Evolutionary conservation across 371 early-diverging fungal species (phyloP).

Genomic region (Mortierella sp.): DNA sequence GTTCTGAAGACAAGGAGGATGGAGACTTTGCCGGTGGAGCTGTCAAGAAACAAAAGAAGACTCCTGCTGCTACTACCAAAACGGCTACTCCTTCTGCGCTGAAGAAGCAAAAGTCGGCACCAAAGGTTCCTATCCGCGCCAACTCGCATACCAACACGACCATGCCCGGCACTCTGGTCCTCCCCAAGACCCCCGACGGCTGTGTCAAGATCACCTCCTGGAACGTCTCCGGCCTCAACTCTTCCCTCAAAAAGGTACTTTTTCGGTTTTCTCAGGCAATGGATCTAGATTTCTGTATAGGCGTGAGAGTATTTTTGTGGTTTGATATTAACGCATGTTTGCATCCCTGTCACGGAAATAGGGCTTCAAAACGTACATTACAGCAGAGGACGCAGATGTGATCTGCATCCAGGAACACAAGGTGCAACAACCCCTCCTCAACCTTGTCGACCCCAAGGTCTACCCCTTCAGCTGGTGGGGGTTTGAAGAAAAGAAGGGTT

Average conservation of each 20-base stretch:
- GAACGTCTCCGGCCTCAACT: constrained; percentile 84
- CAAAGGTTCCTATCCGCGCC: constrained; percentile 35
- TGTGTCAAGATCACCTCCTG: constrained; percentile 83
- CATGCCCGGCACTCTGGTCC: constrained; percentile 70
- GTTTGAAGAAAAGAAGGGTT: constrained; percentile 84
- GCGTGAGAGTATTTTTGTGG: not conserved
- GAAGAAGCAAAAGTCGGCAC: constrained; percentile 22
- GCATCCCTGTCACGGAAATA: not conserved
- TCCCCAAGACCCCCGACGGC: constrained; percentile 63
- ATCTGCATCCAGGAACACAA: constrained; percentile 93
- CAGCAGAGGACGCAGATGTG: constrained; percentile 88
- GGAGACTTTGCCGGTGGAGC: constrained; percentile 1
- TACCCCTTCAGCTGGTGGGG: constrained; percentile 85
- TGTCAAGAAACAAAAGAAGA: constrained; percentile 7
- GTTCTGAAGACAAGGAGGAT: constrained; percentile 1
- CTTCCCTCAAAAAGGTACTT: constrained; percentile 80
- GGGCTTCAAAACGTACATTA: constrained; percentile 81
- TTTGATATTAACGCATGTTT: not conserved
- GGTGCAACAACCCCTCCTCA: constrained; percentile 55
- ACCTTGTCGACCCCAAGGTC: constrained; percentile 64
- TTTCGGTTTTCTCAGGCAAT: not conserved
- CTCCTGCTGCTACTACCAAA: not conserved
- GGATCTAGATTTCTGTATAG: not conserved
- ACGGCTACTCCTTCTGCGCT: constrained; percentile 9
- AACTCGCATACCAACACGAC: constrained; percentile 70